Percentiles rank a stretch among this genome's conserved stretches.
Conservation (phyloP, 2,329 filamentous ascomycete genomes). For the Neopestalotiopsis clavispora region DNA sequence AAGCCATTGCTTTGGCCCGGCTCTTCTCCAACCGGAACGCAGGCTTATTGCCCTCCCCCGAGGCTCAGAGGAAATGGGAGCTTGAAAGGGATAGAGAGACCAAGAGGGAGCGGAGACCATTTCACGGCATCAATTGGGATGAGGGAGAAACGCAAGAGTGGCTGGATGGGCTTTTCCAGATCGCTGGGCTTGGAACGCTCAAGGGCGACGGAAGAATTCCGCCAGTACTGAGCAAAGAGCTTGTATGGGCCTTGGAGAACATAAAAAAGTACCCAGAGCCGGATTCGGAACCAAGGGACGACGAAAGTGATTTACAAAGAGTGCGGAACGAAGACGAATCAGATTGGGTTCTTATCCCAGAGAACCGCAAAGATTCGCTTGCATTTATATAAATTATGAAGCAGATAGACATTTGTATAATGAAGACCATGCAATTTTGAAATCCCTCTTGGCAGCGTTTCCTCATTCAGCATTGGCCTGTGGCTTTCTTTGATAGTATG, state of each 20-base stretch:
- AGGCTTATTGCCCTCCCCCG: conserved; percentile 40
- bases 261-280: conserved; percentile 51
- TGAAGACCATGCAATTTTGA: too few species aligned
- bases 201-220: conserved; percentile 51
- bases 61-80: conserved; percentile 54
- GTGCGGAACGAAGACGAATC: background rate
- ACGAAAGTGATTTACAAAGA: too few species aligned
- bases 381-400: conserved; percentile 12
- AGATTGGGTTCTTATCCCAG: conserved; percentile 12
- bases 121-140: conserved; percentile 60
- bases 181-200: conserved; percentile 54
- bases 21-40: conserved; percentile 49
- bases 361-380: conserved; percentile 12
- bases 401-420: background rate
- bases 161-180: conserved; percentile 48
- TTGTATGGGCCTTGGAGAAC: conserved; percentile 54
- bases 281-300: conserved; percentile 37
- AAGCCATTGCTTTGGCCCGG: conserved; percentile 57
- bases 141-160: conserved; percentile 54
- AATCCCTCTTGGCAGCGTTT: background rate
- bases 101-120: conserved; percentile 41
- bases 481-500: background rate
- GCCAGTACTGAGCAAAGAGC: conserved; percentile 46
- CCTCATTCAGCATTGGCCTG: background rate
- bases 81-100: conserved; percentile 37